Conservation (phyloP, 495 filamentous ascomycete genomes). For the Penicilliopsis zonata region DNA sequence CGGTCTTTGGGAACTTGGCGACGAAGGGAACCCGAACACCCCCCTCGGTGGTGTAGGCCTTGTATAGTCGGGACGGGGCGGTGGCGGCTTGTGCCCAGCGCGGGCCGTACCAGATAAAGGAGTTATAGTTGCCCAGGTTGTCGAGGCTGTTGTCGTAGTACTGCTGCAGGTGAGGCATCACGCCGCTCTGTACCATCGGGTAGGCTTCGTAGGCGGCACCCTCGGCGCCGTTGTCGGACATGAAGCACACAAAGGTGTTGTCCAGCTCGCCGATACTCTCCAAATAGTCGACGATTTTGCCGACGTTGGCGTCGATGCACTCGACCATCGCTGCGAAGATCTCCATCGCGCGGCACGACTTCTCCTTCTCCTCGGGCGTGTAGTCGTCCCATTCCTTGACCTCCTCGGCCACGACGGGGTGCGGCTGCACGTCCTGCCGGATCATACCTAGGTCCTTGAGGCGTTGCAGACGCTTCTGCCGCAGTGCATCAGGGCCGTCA, state of each 20-base stretch:
- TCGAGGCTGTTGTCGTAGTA: slow-evolving; percentile 52
- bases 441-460: slow-evolving; percentile 42
- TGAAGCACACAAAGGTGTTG: slow-evolving; percentile 52
- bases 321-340: slow-evolving; percentile 55
- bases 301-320: slow-evolving; percentile 48
- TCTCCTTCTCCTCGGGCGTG: slow-evolving; percentile 34
- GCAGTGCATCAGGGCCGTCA: slow-evolving; percentile 41
- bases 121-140: slow-evolving; percentile 48
- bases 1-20: slow-evolving; percentile 32
- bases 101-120: slow-evolving; percentile 55
- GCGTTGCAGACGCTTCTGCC: slow-evolving; percentile 34
- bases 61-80: slow-evolving; percentile 48
- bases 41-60: slow-evolving; percentile 51
- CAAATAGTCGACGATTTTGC: slow-evolving; percentile 44
- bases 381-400: slow-evolving; percentile 42
- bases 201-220: slow-evolving; percentile 49
- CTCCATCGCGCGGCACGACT: slow-evolving; percentile 46
- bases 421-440: slow-evolving; percentile 35
- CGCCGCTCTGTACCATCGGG: slow-evolving; percentile 39
- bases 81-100: slow-evolving; percentile 54
- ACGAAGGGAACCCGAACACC: slow-evolving; percentile 48
- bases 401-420: slow-evolving; percentile 41
- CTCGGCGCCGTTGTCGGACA: slow-evolving; percentile 56
- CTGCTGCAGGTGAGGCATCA: slow-evolving; percentile 42
- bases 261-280: slow-evolving; percentile 45